Base-by-base conservation (phyloP, 179 eudicot species). In the Vitellaria paradoxa region DNA sequence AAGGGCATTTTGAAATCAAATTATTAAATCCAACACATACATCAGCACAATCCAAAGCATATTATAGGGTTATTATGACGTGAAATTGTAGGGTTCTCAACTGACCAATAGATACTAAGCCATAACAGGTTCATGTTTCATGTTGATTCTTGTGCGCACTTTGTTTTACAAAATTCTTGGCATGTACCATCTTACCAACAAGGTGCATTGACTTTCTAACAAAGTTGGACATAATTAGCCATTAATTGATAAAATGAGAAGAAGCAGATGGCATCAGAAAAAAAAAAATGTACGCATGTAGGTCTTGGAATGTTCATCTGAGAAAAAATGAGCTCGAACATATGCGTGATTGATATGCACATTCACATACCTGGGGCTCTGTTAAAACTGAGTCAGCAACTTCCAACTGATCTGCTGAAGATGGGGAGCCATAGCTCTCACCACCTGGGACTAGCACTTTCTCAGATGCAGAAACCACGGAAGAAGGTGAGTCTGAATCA, bases 391-490 rank as follows among this genome's bases (percentile, higher is more conserved):
- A 79, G 68, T 87, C 87, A 80, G 76, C 69, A 67, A 82, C 76
- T 76, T 83, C 89, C 73, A 80, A 61, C 69, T 81, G 66, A 62
- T 88, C 88, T 50, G 78, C 70, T 77, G 91, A 80, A 63, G 90
- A 81, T 20, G 78, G 62, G 60, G 87, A 82, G 45, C 59, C 83
- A 65, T 88, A 90, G 79, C 78, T 82, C 72, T 83, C 86, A 79
- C 79, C 74, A 53, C 97, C 97, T 11, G 97, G 97, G 80, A 91
- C 89, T 78, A 92, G 93, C 71, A 96, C 89, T 80, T 92, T 89
- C 74, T 90, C 91, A 49, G 99, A 87, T 65, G 91, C 88, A 47
- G 90, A 80, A 79, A 86, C 88, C 21, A 77, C 85, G 14, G 86
- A 82, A 49, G 93, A 89, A 68, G 87, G 72, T 61, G 86, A 86